Evolutionary conservation across 1,284 basidiomycete genomes (phyloP).

Genomic region (Taiwanofungus camphoratus): DNA sequence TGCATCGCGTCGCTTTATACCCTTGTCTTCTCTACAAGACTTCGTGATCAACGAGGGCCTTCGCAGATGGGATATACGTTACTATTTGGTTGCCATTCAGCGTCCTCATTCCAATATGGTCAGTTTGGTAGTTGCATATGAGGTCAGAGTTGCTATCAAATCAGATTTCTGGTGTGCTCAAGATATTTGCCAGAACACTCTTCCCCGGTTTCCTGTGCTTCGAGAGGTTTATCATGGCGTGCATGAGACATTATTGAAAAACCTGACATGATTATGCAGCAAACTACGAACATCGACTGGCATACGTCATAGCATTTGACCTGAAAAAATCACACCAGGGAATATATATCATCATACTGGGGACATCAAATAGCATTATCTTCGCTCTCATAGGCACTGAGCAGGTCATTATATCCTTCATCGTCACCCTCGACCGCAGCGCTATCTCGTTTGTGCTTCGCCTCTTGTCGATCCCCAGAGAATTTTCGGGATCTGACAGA

Average conservation of each 20-base stretch:
- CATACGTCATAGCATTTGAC: no score
- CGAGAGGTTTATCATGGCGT: slow-evolving; percentile 52
- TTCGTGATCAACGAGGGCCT: slow-evolving; percentile 71
- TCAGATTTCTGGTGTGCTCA: not conserved
- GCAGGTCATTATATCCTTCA: slow-evolving; percentile 69
- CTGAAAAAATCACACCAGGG: slow-evolving; percentile 1
- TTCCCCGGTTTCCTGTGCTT: slow-evolving; percentile 60
- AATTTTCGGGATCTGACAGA: slow-evolving; percentile 27
- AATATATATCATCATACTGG: slow-evolving; percentile 1
- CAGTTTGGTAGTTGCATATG: slow-evolving; percentile 44
- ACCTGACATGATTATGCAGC: no score
- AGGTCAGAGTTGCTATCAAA: slow-evolving; percentile 32
- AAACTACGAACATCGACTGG: no score
- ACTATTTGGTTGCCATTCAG: slow-evolving; percentile 54
- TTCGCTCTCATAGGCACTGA: slow-evolving; percentile 77
- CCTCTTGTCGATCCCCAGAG: slow-evolving; percentile 37
- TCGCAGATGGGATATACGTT: slow-evolving; percentile 62
- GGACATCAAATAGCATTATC: slow-evolving; percentile 17
- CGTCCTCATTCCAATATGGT: slow-evolving; percentile 25
- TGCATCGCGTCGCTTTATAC: slow-evolving; percentile 53
- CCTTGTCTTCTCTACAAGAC: slow-evolving; percentile 46
- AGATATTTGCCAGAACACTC: slow-evolving; percentile 41
- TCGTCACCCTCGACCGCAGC: slow-evolving; percentile 71
- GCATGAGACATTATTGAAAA: slow-evolving; percentile 33
- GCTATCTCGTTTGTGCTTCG: slow-evolving; percentile 43